Evolutionary conservation across 768 basidiomycete species (phyloP).

Genomic region (Russula dissimulans): DNA sequence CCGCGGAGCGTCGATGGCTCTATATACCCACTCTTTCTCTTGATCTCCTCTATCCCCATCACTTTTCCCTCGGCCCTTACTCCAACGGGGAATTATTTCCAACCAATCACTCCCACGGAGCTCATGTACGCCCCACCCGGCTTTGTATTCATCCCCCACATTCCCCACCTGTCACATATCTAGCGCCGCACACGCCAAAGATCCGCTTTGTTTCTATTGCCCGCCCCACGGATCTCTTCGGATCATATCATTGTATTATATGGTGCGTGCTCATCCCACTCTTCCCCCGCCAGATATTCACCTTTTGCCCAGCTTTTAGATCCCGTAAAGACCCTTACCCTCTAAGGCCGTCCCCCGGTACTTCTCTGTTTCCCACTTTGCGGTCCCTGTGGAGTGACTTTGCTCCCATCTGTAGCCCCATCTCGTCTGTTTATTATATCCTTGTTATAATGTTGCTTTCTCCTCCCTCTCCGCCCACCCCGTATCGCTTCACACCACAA

Average conservation of each 20-base stretch:
- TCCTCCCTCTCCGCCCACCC: conserved; percentile 10
- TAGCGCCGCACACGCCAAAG: background rate
- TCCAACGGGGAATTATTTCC: background rate
- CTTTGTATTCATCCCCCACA: background rate
- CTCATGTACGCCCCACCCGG: background rate
- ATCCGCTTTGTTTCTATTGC: background rate
- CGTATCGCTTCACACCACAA: conserved; percentile 9
- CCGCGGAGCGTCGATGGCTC: no score
- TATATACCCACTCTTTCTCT: background rate
- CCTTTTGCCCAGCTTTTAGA: background rate
- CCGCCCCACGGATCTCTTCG: background rate
- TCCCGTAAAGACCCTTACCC: background rate
- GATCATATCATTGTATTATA: conserved; percentile 9
- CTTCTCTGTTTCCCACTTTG: background rate
- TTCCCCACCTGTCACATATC: background rate
- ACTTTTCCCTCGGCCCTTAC: background rate
- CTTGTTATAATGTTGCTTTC: conserved; percentile 15
- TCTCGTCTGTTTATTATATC: background rate
- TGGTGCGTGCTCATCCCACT: background rate
- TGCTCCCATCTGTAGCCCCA: background rate
- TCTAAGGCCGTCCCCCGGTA: background rate
- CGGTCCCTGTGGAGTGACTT: background rate
- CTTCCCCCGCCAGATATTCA: background rate
- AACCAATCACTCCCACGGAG: background rate
- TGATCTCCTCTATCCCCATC: background rate